phyloP scores from a whole-genome alignment of 2,329 filamentous ascomycete species.

The Fusarium sp. region DNA sequence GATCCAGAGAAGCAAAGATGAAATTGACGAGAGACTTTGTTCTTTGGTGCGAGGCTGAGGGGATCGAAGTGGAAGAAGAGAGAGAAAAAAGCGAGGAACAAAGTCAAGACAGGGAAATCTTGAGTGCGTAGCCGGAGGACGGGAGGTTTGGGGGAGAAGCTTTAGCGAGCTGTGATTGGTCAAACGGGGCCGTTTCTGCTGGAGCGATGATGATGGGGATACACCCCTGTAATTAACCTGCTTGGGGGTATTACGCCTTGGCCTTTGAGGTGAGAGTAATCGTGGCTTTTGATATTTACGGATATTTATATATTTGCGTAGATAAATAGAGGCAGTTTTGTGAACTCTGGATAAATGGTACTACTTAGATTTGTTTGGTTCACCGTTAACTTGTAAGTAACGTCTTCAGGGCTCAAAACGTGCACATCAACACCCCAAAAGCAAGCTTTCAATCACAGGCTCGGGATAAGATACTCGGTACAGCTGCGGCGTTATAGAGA shows the following conservation, averaged over 20 bases:
- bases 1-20: constrained; percentile 16
- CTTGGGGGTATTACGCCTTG: constrained; percentile 32
- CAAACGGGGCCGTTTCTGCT: constrained; percentile 19
- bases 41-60: constrained; percentile 25
- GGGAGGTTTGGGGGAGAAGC: constrained; percentile 44
- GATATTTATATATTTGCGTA: neutral
- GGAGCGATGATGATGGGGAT: constrained; percentile 33
- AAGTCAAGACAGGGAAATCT: constrained; percentile 43
- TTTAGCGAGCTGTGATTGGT: constrained; percentile 39
- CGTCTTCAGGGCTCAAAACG: neutral
- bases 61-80: constrained; percentile 15
- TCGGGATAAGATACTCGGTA: constrained; percentile 18
- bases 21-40: constrained; percentile 14
- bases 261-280: constrained; percentile 1
- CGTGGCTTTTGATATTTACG: constrained; percentile 28
- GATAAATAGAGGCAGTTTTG: neutral
- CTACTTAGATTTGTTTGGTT: neutral
- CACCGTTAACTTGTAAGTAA: neutral
- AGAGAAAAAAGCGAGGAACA: constrained; percentile 33
- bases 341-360: neutral
- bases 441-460: neutral
- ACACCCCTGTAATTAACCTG: constrained; percentile 26
- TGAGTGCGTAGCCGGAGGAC: constrained; percentile 46
- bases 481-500: constrained; percentile 17
- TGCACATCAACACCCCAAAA: neutral